These are phyloP conservation scores for Myriosclerotinia duriaeana DNA, from an alignment of 2,329 filamentous ascomycete genomes.

Conservation along the genomic window DNA sequence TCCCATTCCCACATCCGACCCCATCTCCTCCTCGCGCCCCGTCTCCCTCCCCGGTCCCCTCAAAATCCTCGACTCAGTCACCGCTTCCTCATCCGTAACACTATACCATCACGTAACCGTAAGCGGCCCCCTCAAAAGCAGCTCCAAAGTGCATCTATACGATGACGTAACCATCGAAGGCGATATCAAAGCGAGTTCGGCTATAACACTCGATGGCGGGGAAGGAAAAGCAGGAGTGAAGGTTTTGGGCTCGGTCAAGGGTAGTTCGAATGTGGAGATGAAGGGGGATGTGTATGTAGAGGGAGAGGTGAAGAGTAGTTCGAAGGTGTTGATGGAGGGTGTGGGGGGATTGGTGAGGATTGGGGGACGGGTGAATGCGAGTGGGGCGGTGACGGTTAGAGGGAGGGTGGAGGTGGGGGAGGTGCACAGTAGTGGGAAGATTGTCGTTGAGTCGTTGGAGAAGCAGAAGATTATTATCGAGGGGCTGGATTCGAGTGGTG, in stretches of 20 bases:
- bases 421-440: slow-evolving; percentile 29
- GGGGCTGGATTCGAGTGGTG: slow-evolving; percentile 22
- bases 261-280: slow-evolving; percentile 26
- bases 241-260: slow-evolving; percentile 18
- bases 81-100: slow-evolving; percentile 22
- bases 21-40: slow-evolving; percentile 24
- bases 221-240: slow-evolving; percentile 25
- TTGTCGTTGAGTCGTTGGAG: slow-evolving; percentile 21
- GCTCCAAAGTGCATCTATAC: slow-evolving; percentile 25
- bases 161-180: slow-evolving; percentile 30
- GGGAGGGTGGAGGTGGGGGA: slow-evolving; percentile 22
- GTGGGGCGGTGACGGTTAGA: slow-evolving; percentile 1
- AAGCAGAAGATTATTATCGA: slow-evolving; percentile 25
- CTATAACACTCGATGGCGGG: slow-evolving; percentile 25
- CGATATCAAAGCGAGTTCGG: slow-evolving; percentile 26
- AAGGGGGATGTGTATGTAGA: slow-evolving; percentile 25
- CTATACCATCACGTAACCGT: slow-evolving; percentile 22
- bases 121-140: slow-evolving; percentile 24
- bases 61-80: slow-evolving; percentile 30
- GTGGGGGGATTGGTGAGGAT: slow-evolving; percentile 24
- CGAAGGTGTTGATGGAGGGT: slow-evolving; percentile 24
- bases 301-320: slow-evolving; percentile 28
- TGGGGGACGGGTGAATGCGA: slow-evolving; percentile 25
- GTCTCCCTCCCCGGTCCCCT: slow-evolving; percentile 30
- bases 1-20: slow-evolving; percentile 27